Evolutionary conservation across 1,139 yeast species (phyloP).

Genomic region (Eremothecium cymbalariae): DNA sequence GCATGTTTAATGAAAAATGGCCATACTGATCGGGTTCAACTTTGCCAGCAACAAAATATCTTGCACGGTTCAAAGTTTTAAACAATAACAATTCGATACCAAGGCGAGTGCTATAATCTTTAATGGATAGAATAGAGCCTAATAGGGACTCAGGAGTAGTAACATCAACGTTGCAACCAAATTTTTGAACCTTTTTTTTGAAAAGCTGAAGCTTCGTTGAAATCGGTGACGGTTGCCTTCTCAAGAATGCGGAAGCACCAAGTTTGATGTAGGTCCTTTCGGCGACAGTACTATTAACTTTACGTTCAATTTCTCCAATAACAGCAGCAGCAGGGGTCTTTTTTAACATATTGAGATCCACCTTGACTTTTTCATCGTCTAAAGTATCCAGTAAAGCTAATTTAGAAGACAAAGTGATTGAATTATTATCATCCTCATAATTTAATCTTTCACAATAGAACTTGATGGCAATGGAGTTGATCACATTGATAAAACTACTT

Average conservation of each 20-base stretch:
- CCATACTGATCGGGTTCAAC: conserved; percentile 70
- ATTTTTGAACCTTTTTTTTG: conserved; percentile 47
- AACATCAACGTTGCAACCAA: conserved; percentile 63
- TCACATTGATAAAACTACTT: conserved; percentile 20
- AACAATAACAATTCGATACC: conserved; percentile 73
- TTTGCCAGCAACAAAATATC: conserved; percentile 81
- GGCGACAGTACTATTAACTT: conserved; percentile 81
- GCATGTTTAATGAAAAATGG: conserved; percentile 75
- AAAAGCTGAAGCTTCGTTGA: conserved; percentile 75
- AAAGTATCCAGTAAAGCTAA: conserved; percentile 68
- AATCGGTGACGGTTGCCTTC: conserved; percentile 84
- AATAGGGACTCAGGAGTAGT: conserved; percentile 67
- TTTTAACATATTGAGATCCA: conserved; percentile 66
- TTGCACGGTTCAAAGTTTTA: conserved; percentile 80
- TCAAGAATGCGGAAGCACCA: conserved; percentile 74
- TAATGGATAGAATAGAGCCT: conserved; percentile 56
- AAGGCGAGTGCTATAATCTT: conserved; percentile 56
- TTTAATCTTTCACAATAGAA: conserved; percentile 66
- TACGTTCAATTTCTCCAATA: conserved; percentile 68
- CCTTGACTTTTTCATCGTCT: conserved; percentile 75
- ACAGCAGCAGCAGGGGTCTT: conserved; percentile 50
- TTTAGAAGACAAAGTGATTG: conserved; percentile 39
- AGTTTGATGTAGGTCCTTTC: conserved; percentile 65
- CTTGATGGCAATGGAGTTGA: conserved; percentile 41
- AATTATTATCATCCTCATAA: conserved; percentile 38